Conservation (phyloP, 768 basidiomycete species). For the Clitopilus passeckerianus region DNA sequence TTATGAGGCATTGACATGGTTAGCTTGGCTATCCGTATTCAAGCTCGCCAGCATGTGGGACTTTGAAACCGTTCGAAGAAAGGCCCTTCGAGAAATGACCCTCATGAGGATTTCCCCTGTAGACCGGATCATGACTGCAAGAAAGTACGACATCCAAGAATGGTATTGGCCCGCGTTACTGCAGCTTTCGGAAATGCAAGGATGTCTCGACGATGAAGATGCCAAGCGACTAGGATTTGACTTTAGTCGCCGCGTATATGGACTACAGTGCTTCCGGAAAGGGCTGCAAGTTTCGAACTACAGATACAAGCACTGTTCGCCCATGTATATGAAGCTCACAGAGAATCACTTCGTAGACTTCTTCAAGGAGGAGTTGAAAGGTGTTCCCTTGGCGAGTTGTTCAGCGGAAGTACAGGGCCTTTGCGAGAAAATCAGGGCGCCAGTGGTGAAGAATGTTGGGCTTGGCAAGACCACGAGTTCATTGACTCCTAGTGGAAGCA, state of each 20-base stretch:
- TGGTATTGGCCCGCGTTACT: background rate
- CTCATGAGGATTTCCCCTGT: background rate
- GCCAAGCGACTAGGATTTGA: background rate
- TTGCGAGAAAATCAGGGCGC: background rate
- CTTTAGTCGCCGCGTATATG: background rate
- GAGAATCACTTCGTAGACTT: background rate
- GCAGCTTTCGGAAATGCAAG: background rate
- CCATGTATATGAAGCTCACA: background rate
- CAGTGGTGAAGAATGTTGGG: background rate
- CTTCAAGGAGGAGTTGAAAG: background rate
- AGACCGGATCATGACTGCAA: background rate
- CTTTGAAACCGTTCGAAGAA: background rate
- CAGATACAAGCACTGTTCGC: background rate
- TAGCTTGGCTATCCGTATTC: background rate
- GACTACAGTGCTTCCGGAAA: background rate
- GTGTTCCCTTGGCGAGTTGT: background rate
- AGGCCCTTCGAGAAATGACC: background rate
- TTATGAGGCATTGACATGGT: background rate
- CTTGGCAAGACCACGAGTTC: background rate
- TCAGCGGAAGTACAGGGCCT: background rate
- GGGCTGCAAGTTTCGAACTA: background rate
- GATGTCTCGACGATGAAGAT: background rate
- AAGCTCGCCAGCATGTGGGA: background rate
- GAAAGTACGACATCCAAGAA: background rate
- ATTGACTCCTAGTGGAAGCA: background rate